phyloP scores from a whole-genome alignment of 495 filamentous ascomycete genomes.

The Hyaloscypha finlandica region DNA sequence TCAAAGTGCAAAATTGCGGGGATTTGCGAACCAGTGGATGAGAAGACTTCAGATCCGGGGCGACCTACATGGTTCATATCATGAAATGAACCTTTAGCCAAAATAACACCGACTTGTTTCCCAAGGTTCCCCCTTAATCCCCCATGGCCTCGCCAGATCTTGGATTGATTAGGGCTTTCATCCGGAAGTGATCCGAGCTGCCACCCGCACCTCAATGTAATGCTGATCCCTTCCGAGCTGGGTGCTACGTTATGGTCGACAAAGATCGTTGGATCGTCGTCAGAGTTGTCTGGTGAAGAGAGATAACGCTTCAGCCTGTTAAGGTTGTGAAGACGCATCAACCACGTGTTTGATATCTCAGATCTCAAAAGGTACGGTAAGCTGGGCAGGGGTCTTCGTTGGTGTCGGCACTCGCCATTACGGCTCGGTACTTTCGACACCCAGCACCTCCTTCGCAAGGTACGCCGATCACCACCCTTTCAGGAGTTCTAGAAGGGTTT shows the following conservation, averaged over 20 bases:
- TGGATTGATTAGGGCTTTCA: neutral
- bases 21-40: neutral
- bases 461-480: neutral
- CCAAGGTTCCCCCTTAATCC: neutral
- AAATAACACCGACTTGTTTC: neutral
- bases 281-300: too few species aligned
- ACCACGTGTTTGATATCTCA: neutral
- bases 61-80: neutral
- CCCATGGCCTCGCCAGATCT: neutral
- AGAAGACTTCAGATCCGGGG: neutral
- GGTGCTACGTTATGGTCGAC: neutral
- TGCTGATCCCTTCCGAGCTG: neutral
- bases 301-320: too few species aligned
- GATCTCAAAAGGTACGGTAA: neutral
- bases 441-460: neutral
- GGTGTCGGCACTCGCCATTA: neutral
- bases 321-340: too few species aligned
- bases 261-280: neutral
- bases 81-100: neutral
- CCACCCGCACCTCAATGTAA: neutral
- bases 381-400: neutral
- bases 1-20: neutral
- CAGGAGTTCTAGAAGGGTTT: neutral
- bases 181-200: neutral
- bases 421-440: neutral